Evolutionary conservation across 1,284 basidiomycete species (phyloP), one percentile per base, ranked within the genome.

Genomic region (Cutaneotrichosporon sp.): DNA sequence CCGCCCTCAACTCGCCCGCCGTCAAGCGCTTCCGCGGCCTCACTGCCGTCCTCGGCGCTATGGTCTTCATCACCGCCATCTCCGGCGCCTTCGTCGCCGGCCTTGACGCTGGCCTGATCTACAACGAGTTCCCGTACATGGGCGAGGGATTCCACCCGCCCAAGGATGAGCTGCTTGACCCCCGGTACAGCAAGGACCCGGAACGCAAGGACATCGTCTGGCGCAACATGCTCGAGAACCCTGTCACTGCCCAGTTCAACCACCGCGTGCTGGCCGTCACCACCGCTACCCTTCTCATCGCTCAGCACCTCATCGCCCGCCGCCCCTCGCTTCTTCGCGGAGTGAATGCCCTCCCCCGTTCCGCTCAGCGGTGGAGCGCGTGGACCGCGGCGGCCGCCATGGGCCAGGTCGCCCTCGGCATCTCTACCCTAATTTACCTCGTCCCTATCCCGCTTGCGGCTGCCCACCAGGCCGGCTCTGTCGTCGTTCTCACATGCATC

Each of bases 121-220:
- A 98, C 78, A 98, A 97, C 71, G 94, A 97, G 71, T 99, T 97
- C 78, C 96, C 96, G 0, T 78, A 86, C 5, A 99, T 99, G 96
- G 96, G 92, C 37, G 90, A 88, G 9, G 81, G 84, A 8, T 72
- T 97, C 26, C 81, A 83, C 3, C 96, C 96, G 4, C 91, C 92
- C 0, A 66, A 78, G 11, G 81, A 86, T 29, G 96, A 98, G 72
- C 81, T 99, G 20, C 83, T 96, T 68, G 84, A 87, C 34, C 70
- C 79, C 20, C 78, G 78, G n/a, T 96, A 90, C 72, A 82, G 85
- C 10, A 83, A 83, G 73, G 80, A 69, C 33, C 64, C 74, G 0
- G 87, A 90, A 68, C 78, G 80, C 59, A 82, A 82, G 5, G 89
- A 93, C 66, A 68, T 82, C 14, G 92, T 87, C 84, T 90, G 90